These are phyloP conservation scores for Chondrostereum purpureum DNA, from an alignment of 1,284 basidiomycete species.

Conservation along the genomic window DNA sequence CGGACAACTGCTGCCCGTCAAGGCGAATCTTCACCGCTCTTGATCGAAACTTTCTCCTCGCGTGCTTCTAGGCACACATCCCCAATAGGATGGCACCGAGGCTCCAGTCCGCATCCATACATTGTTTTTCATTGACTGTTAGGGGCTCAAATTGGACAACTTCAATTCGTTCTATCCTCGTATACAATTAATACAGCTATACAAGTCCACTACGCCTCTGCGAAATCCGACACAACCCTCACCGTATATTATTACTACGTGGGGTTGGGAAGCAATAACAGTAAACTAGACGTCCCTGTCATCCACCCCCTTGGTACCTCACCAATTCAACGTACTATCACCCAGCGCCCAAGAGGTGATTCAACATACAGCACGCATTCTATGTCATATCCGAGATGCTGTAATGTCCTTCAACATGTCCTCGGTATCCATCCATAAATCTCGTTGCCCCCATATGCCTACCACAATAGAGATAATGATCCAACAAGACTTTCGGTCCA, in stretches of 20 bases:
- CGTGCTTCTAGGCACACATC: no score
- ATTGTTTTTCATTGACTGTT: neutral
- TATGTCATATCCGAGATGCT: slow-evolving; percentile 7
- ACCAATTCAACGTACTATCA: neutral
- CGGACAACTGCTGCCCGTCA: neutral
- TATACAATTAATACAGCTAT: no score
- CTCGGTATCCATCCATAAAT: slow-evolving; percentile 79
- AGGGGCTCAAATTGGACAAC: neutral
- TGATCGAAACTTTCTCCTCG: neutral
- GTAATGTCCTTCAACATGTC: slow-evolving; percentile 28
- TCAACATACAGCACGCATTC: neutral
- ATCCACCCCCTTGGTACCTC: neutral
- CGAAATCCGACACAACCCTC: no score
- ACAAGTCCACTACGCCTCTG: no score
- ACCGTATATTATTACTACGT: no score
- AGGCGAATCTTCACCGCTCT: neutral
- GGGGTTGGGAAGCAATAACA: no score
- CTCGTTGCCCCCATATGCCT: slow-evolving; percentile 80
- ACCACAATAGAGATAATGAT: slow-evolving; percentile 69
- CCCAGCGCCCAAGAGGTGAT: neutral
- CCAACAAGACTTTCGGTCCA: slow-evolving; percentile 60
- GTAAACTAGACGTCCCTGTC: no score
- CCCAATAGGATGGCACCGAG: no score
- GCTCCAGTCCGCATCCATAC: no score
- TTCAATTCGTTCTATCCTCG: no score